Evolutionary conservation across 2,329 filamentous ascomycete genomes (phyloP).

Genomic region (Ophiocordyceps australis): DNA sequence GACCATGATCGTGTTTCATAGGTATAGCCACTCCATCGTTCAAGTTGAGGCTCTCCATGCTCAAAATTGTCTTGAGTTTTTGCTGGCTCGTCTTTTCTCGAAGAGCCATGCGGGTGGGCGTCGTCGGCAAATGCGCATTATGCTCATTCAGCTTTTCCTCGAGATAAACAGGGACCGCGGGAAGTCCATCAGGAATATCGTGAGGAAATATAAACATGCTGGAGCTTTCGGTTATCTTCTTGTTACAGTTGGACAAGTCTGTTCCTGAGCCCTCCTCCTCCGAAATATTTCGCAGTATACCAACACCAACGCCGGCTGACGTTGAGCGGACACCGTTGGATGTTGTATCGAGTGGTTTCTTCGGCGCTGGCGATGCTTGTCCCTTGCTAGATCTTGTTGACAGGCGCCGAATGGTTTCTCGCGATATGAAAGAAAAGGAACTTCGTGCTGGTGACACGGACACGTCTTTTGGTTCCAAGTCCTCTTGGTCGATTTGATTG

Average conservation of each 20-base stretch:
- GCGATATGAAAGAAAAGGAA: constrained; percentile 1
- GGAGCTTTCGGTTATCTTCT: too few relatives aligned
- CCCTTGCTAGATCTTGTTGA: not conserved
- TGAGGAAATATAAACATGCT: too few relatives aligned
- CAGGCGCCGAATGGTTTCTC: constrained; percentile 1
- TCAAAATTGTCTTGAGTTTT: constrained; percentile 29
- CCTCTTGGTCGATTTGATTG: too few relatives aligned
- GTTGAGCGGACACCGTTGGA: too few relatives aligned
- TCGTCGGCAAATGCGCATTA: constrained; percentile 12
- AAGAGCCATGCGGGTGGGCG: constrained; percentile 16
- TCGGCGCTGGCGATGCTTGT: not conserved
- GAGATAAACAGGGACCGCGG: constrained; percentile 16
- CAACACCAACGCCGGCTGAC: too few relatives aligned
- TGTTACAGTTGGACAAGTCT: too few relatives aligned
- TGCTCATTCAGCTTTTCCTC: constrained; percentile 17
- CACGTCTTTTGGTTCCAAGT: too few relatives aligned
- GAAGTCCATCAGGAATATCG: constrained; percentile 8
- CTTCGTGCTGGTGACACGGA: constrained; percentile 1
- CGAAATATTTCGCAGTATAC: too few relatives aligned
- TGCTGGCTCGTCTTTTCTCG: constrained; percentile 24
- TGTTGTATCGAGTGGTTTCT: too few relatives aligned
- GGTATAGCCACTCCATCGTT: not conserved
- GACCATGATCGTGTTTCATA: too few relatives aligned
- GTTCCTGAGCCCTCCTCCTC: too few relatives aligned
- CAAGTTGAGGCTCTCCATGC: constrained; percentile 23